Percentiles rank a stretch among this genome's conserved stretches.
phyloP scores from a whole-genome alignment of 768 basidiomycete genomes.

The Calocybe gangraenosa region DNA sequence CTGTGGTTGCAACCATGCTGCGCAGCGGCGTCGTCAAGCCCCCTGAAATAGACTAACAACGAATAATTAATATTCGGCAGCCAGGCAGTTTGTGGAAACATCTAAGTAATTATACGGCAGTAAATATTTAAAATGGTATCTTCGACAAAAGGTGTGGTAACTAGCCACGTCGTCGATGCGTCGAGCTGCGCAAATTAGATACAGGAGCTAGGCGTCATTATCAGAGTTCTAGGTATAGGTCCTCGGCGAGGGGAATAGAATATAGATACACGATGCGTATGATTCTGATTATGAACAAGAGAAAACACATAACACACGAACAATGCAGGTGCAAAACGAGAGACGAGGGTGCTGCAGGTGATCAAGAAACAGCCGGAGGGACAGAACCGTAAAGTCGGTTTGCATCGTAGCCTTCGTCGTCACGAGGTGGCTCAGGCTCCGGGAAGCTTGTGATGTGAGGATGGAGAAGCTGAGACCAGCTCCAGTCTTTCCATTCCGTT shows the following conservation, averaged over 20 bases:
- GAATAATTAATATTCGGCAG: not conserved
- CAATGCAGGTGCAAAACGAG: too few relatives aligned
- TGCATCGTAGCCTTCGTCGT: not conserved
- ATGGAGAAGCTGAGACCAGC: constrained; percentile 36
- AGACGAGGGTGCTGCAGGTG: too few relatives aligned
- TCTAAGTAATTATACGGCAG: too few relatives aligned
- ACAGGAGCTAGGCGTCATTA: too few relatives aligned
- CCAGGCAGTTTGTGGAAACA: too few relatives aligned
- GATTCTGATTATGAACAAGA: not conserved
- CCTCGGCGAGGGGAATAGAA: not conserved
- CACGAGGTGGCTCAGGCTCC: not conserved
- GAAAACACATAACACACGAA: too few relatives aligned
- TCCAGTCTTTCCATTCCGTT: constrained; percentile 36
- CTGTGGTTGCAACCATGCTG: constrained; percentile 47
- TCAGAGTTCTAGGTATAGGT: too few relatives aligned
- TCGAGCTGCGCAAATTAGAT: too few relatives aligned
- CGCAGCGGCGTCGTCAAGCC: constrained; percentile 55
- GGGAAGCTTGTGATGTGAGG: constrained; percentile 24
- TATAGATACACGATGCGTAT: constrained; percentile 3
- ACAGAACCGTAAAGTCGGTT: not conserved
- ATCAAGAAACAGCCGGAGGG: not conserved
- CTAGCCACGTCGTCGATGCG: too few relatives aligned
- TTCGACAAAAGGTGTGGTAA: too few relatives aligned
- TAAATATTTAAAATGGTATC: too few relatives aligned
- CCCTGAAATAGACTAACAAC: constrained; percentile 33